Evolutionary conservation across 2,329 filamentous ascomycete species (phyloP), one percentile per base, ranked within the genome.

Genomic region (Zymoseptoria ardabiliae): DNA sequence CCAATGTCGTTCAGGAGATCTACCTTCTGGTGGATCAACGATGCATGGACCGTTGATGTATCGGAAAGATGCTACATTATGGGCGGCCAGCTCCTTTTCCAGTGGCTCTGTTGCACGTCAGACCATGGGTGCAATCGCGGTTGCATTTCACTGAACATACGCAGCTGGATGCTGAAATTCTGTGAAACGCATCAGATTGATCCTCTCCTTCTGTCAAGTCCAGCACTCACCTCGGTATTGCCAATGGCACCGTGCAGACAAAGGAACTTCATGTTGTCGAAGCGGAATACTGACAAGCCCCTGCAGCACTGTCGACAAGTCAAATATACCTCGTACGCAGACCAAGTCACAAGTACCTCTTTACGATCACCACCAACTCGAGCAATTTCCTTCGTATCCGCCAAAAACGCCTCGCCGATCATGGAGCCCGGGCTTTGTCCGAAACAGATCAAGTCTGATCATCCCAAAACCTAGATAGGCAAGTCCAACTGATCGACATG

Each of bases 171-270:
- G 35, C 35, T 35, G 53, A 21, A 35, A 22, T 54, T 30, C 28
- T 28, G 52, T 11, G 17, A 11, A 13, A 7, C 2, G 10, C 17
- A 19, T 54, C 19, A 54, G 52, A 13, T 28, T 3, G 13, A 74
- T 82, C 82, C 81, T 84, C 59, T 53, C 58, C 61, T 55, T 56
- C 49, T 51, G 50, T 57, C 25, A 22, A 45, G 50, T 11, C 11
- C 9, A 19, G 21, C 13, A 72, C 78, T 73, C 71, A 81, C 80
- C 65, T 79, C 77, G 55, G 81, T 78, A 72, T 80, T 84, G 57
- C 82, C 82, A 68, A 81, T 84, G 21, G 82, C 80, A 62, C 82
- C 82, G 35, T 82, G 82, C 8, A 85, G 75, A 68, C 82, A 85
- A 30, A 85, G 71, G 56, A 84, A 81, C 66, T 75, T 81, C 82